Conservation (phyloP, 78 protist genomes). For the Bigelowiella natans region DNA sequence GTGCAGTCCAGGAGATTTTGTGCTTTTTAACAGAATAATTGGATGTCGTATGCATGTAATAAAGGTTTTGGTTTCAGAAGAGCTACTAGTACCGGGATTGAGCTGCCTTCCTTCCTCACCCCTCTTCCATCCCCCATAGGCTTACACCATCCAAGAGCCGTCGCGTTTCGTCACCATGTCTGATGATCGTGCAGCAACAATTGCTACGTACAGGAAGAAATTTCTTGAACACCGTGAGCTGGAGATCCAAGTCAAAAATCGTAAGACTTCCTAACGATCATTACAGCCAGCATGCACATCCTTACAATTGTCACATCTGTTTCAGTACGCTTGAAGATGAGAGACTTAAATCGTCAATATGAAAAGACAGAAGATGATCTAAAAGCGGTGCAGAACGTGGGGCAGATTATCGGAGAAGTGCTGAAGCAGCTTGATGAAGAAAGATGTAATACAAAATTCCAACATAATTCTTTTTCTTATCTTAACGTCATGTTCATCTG, state of each 20-base stretch:
- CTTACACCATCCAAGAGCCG: no score
- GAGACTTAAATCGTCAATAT: not conserved
- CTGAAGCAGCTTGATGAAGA: slow-evolving; percentile 89
- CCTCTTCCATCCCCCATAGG: no score
- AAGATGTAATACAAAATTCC: slow-evolving; percentile 55
- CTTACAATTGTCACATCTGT: no score
- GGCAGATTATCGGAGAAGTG: slow-evolving; percentile 98
- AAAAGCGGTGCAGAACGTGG: slow-evolving; percentile 92
- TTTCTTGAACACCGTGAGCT: not conserved
- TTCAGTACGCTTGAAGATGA: not conserved
- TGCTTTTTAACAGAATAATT: no score
- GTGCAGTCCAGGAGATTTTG: no score
- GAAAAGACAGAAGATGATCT: slow-evolving; percentile 88
- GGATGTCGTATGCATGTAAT: no score
- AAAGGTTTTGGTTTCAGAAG: no score
- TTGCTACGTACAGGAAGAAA: not conserved
- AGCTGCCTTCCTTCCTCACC: no score
- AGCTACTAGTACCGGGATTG: no score
- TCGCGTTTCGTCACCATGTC: no score
- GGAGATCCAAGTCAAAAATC: not conserved
- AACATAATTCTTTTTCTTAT: not conserved
- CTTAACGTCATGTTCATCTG: not conserved
- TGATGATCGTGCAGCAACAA: not conserved
- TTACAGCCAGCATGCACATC: no score
- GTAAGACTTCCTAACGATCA: no score